Conservation (phyloP, 306 rosid species). For the Acacia crassicarpa region DNA sequence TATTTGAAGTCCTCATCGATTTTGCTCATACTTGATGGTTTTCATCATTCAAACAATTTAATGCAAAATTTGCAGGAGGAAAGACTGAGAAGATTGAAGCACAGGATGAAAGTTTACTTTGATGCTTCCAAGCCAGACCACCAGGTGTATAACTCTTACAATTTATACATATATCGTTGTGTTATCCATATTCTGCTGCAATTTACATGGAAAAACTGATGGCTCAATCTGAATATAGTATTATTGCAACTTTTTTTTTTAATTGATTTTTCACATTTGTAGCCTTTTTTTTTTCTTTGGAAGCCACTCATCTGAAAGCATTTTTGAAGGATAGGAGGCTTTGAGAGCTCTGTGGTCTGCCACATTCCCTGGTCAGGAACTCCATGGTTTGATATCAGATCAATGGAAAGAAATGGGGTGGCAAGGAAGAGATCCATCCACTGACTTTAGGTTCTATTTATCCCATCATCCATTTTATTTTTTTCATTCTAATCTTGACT, state of each 20-base stretch:
- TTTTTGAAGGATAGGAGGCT: constrained; percentile 64
- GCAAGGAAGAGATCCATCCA: constrained; percentile 97
- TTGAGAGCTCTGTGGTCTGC: constrained; percentile 83
- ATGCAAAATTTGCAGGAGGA: constrained; percentile 57
- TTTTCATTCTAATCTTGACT: constrained; percentile 6
- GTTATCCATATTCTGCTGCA: constrained; percentile 13
- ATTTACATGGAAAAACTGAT: not conserved
- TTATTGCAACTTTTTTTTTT: not conserved
- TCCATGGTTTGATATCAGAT: constrained; percentile 78
- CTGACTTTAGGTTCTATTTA: constrained; percentile 79
- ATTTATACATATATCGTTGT: not conserved
- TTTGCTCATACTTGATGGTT: not conserved
- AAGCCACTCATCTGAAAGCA: constrained; percentile 23
- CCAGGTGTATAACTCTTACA: constrained; percentile 49
- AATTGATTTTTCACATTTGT: not conserved
- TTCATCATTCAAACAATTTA: constrained; percentile 14
- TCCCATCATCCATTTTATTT: constrained; percentile 11
- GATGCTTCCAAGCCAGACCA: constrained; percentile 76
- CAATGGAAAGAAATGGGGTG: constrained; percentile 99
- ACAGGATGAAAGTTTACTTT: constrained; percentile 69
- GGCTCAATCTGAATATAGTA: not conserved
- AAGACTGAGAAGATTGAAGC: constrained; percentile 58
- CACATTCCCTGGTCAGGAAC: constrained; percentile 75
- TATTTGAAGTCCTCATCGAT: not conserved
- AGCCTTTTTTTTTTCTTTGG: constrained; percentile 8